Evolutionary conservation across 2,329 filamentous ascomycete species (phyloP), one percentile per base, ranked within the genome.

Genomic region (Colletotrichum acutatum): DNA sequence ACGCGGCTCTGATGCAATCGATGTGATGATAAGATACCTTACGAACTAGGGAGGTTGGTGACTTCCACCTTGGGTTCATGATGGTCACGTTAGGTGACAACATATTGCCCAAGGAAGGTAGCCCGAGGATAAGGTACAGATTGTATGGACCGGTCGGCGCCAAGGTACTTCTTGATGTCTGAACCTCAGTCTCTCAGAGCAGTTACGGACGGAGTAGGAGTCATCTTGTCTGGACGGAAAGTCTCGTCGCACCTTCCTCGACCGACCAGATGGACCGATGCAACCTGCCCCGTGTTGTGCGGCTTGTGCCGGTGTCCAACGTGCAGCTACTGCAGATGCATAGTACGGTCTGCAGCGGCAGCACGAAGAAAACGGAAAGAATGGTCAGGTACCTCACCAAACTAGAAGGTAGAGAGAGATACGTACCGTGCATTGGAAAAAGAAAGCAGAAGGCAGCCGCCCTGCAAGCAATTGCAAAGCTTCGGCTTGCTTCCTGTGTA

Each of bases 271-370:
- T 30, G 16, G 46, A 14, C 30, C n/a, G 52, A 63, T 65, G 67
- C 61, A 26, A 66, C 54, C 68, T 60, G 54, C 68, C 58, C 65
- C 64, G 68, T 71, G 65, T 71, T 28, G 37, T 42, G 62, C 28
- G 68, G 68, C 57, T 71, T 28, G 37, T 42, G 62, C 28, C 62
- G 22, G 62, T n/a, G 49, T 56, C 65, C 65, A 56, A 42, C 57
- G 52, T 58, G 69, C 65, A 68, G 57, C 52, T 59, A 49, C 52
- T 60, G 67, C 42, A 66, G 46, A 66, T 30, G 61, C 53, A 70
- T 30, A 57, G 46, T 26, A 37, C 22, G 28, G 56, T 11, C 42
- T 67, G n/a, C 46, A 63, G 42, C 60, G 30, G 26, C 42, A 34
- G 26, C 22, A 52, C 26, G 42, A 32, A 52, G 28, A 30, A 34